Evolutionary conservation across 2,329 filamentous ascomycete genomes (phyloP), one percentile per base, ranked within the genome.

Genomic region (Arthrinium phaeospermum): DNA sequence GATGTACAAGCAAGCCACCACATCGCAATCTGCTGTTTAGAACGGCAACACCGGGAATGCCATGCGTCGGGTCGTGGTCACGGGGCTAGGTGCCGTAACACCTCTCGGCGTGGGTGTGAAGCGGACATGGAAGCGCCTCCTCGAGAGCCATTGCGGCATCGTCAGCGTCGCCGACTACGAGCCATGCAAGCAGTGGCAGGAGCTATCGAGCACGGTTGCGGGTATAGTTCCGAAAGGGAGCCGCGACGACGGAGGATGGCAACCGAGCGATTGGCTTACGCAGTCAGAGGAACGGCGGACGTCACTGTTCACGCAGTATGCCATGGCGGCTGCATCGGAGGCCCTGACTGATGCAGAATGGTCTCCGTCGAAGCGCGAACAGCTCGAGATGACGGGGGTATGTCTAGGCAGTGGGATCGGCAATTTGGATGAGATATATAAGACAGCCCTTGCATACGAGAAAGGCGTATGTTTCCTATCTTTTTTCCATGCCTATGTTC

Each of bases 351-450:
- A 98, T 85, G 92, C 96, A 0, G 90, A 88, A 2, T 98, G 95
- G 94, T 86, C 88, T 68, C 91, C 92, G 0, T 84, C 84, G 6
- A 82, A 80, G 5, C 85, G 87, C 24, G 87, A 91, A 34, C 90
- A 95, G 72, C 87, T 89, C 34, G 93, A 97, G 79, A 87, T 88
- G 71, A 97, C 95, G 0, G 96, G 96, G 0, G 93, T 99, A 1
- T 98, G 96, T 78, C 87, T 99, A 53, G 96, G 96, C 2, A 98
- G 96, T 75, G 96, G 96, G 1, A 98, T 99, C 77, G 96, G 96
- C 22, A 98, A 96, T 78, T 88, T 99, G 51, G 93, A 98, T 53
- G 95, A 98, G 77, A 91, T 97, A 12, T 98, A 97, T 82, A 88
- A 92, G 74, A 97, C 95, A 1, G 94, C 93, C 72, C 79, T 98